Percentiles rank a stretch among this genome's conserved stretches.
phyloP scores from a whole-genome alignment of 345 rosid genomes.

The sweet orange (Citrus sinensis) region DNA sequence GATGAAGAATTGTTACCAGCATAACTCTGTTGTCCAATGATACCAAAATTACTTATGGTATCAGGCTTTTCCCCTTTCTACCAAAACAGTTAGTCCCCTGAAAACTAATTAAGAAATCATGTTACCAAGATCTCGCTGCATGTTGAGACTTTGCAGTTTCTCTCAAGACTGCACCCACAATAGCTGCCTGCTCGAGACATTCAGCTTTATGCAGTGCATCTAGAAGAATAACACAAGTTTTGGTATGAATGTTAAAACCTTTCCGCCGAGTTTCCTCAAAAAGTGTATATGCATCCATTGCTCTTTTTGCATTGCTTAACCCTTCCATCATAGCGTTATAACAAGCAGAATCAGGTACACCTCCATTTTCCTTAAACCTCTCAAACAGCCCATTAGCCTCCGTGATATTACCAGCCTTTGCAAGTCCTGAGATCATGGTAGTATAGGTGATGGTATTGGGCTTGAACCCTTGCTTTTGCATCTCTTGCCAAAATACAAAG shows the following conservation, averaged over 20 bases:
- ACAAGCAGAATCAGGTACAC: slow-evolving; percentile 68
- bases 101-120: neutral
- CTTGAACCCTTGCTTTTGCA: slow-evolving; percentile 75
- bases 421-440: slow-evolving; percentile 81
- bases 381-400: slow-evolving; percentile 71
- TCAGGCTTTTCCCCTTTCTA: neutral
- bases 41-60: neutral
- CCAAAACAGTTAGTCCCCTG: neutral
- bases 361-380: slow-evolving; percentile 66
- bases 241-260: slow-evolving; percentile 62
- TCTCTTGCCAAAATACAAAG: slow-evolving; percentile 98
- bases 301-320: slow-evolving; percentile 69
- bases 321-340: slow-evolving; percentile 87
- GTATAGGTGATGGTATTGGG: slow-evolving; percentile 73
- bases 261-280: slow-evolving; percentile 81
- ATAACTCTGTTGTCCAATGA: neutral
- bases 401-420: slow-evolving; percentile 78
- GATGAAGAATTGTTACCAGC: neutral
- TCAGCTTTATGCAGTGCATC: slow-evolving; percentile 87
- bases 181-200: slow-evolving; percentile 89
- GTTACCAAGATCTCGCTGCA: slow-evolving; percentile 75
- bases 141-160: slow-evolving; percentile 87
- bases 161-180: slow-evolving; percentile 86
- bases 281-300: slow-evolving; percentile 63
- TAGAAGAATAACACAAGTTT: slow-evolving; percentile 79